Base-by-base conservation (phyloP, 2,329 filamentous ascomycete genomes). In the Tolypocladium capitatum region DNA sequence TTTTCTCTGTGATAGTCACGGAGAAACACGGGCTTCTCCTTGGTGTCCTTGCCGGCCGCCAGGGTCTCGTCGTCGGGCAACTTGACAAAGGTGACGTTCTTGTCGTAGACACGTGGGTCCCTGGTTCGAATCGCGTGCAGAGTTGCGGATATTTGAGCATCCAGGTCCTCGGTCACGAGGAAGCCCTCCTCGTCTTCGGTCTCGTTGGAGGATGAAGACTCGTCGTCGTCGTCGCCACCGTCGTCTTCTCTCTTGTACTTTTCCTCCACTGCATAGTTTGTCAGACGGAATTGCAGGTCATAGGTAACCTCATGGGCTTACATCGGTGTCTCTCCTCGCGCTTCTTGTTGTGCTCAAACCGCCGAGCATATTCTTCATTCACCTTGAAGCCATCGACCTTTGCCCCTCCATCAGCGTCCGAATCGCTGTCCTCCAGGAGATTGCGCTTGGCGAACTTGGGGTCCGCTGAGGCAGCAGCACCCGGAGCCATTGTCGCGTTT, bases 311-410 rank as follows among this genome's bases (percentile, higher is more conserved):
- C 10, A 11, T 9, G 24, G 27, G 24, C 78, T 58, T 60, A 85
- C 83, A 65, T 60, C 78, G 75, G 16, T 89, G 83, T 53, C 81
- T 71, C 63, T 98, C 92, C 62, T 94, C 90, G 49, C 91, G 80
- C 70, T 95, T 95, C 72, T 97, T 96, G 70, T 98, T 98, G 69
- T 97, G 78, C 65, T 98, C 92, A 58, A 95, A 97, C 36, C 87
- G 77, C 56, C 78, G 80, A 40, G 92, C 92, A 64, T 83, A 98
- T 46, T 94, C 87, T 63, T 89, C 74, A 66, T 98, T 97, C 66
- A 98, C 83, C 63, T 85, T 89, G 63, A 97, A 76, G 48, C 70
- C 71, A 38, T 63, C 64, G 48, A 73, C 56, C 13, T 58, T 55
- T 20, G 61, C 63, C 45, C 64, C 65, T 56, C 69, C 69, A 53